Percentiles rank a stretch among this genome's conserved stretches.
These are phyloP conservation scores for Lachnum nothofagi DNA, from an alignment of 2,329 filamentous ascomycete species.

Conservation along the genomic window DNA sequence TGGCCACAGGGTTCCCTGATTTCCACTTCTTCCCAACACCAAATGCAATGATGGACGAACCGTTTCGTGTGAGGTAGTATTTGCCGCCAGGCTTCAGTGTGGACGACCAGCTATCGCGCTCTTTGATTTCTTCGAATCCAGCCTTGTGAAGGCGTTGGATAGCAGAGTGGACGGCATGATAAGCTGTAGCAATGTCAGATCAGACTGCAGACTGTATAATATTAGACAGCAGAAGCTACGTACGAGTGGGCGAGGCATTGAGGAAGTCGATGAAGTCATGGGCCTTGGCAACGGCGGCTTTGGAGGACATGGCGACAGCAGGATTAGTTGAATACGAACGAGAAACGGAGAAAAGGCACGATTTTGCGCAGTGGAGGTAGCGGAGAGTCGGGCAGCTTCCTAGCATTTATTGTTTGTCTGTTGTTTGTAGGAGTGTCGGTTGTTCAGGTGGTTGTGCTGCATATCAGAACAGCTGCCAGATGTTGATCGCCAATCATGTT, in stretches of 20 bases:
- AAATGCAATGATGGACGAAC: slow-evolving; percentile 87
- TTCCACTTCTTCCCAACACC: slow-evolving; percentile 87
- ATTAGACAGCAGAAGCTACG: slow-evolving; percentile 30
- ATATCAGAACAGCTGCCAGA: no score
- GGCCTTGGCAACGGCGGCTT: slow-evolving; percentile 30
- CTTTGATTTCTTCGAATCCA: slow-evolving; percentile 82
- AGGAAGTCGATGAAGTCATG: slow-evolving; percentile 84
- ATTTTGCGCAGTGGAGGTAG: not conserved
- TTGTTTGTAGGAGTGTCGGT: no score
- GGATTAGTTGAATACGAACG: slow-evolving; percentile 9
- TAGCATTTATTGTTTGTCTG: not conserved
- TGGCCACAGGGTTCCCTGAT: slow-evolving; percentile 82
- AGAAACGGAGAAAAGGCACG: slow-evolving; percentile 3
- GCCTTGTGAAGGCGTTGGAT: slow-evolving; percentile 71
- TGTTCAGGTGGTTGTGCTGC: no score
- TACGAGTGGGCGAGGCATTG: slow-evolving; percentile 90
- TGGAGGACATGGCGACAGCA: slow-evolving; percentile 23
- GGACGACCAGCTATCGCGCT: slow-evolving; percentile 83
- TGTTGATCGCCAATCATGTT: no score
- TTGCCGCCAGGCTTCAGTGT: slow-evolving; percentile 80
- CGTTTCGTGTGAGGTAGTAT: slow-evolving; percentile 93
- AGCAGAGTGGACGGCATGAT: slow-evolving; percentile 83
- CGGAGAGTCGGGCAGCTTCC: not conserved
- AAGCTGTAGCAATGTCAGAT: slow-evolving; percentile 54
- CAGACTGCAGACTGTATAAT: not conserved